phyloP scores from a whole-genome alignment of 2,329 filamentous ascomycete genomes.

The Atkinsonella texensis region DNA sequence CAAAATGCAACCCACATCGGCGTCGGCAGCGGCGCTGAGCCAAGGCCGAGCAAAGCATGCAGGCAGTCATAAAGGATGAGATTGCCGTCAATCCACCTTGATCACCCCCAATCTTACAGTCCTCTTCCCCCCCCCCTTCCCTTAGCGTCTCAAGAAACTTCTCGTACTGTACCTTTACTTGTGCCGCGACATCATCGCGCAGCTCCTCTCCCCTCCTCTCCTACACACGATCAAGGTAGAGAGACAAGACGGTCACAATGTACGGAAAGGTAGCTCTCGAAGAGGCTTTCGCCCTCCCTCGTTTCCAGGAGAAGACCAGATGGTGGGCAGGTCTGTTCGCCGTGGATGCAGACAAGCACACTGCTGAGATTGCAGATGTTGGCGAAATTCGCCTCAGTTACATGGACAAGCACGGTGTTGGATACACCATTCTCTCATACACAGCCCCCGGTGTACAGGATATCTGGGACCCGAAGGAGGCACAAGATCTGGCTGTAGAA shows the following conservation, averaged over 20 bases:
- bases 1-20: too few species aligned
- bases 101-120: too few species aligned
- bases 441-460: conserved; percentile 37
- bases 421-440: conserved; percentile 35
- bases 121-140: too few species aligned
- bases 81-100: too few species aligned
- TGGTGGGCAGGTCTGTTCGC: conserved; percentile 52
- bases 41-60: too few species aligned
- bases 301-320: conserved; percentile 43
- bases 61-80: too few species aligned
- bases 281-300: conserved; percentile 49
- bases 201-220: too few species aligned
- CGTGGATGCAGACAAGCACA: conserved; percentile 45
- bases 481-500: conserved; percentile 28
- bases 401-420: conserved; percentile 34
- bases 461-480: conserved; percentile 28
- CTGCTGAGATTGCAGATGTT: conserved; percentile 37
- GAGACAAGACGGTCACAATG: conserved; percentile 24
- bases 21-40: too few species aligned
- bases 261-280: conserved; percentile 50
- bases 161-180: too few species aligned
- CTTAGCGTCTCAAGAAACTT: too few species aligned
- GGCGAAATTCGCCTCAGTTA: conserved; percentile 28
- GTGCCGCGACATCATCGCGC: too few species aligned
- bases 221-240: too few species aligned